These are phyloP conservation scores for Colletotrichum agaves DNA, from an alignment of 2,329 filamentous ascomycete genomes.

Conservation along the genomic window DNA sequence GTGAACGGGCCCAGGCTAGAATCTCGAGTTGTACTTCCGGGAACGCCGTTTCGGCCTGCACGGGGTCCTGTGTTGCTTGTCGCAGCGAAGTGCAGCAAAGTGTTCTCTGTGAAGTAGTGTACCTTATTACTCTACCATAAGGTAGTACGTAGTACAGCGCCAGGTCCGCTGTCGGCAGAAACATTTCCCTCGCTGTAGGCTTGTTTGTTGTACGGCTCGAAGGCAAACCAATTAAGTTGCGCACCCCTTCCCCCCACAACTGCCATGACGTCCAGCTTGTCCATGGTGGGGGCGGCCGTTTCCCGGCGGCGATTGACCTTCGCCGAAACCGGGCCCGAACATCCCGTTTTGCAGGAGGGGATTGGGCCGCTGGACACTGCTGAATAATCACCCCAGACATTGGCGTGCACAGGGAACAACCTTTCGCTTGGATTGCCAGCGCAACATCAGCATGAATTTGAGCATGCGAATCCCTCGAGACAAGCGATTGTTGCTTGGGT, in stretches of 20 bases:
- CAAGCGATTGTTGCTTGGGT: neutral
- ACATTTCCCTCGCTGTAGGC: constrained; percentile 23
- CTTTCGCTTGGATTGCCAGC: constrained; percentile 16
- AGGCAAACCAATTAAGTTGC: neutral
- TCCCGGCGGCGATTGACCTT: constrained; percentile 32
- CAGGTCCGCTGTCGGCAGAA: constrained; percentile 33
- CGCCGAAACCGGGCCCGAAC: constrained; percentile 36
- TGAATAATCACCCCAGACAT: constrained; percentile 26
- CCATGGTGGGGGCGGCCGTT: constrained; percentile 12
- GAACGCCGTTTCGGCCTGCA: constrained; percentile 27
- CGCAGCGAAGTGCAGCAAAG: neutral
- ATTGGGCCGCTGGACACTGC: constrained; percentile 16
- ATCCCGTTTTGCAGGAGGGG: constrained; percentile 17
- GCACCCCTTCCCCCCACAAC: constrained; percentile 9
- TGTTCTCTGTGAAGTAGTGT: too few relatives aligned
- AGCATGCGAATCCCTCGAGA: constrained; percentile 22
- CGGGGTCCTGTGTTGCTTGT: constrained; percentile 5
- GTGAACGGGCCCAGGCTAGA: constrained; percentile 4
- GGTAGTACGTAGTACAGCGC: too few relatives aligned
- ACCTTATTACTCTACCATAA: too few relatives aligned
- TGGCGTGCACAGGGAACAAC: constrained; percentile 15
- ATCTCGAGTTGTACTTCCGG: constrained; percentile 14
- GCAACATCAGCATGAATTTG: constrained; percentile 15
- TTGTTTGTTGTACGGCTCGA: constrained; percentile 12
- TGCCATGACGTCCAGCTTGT: constrained; percentile 31